Evolutionary conservation across 1,284 basidiomycete species (phyloP), one percentile per base, ranked within the genome.

Genomic region (Heterobasidion irregulare): DNA sequence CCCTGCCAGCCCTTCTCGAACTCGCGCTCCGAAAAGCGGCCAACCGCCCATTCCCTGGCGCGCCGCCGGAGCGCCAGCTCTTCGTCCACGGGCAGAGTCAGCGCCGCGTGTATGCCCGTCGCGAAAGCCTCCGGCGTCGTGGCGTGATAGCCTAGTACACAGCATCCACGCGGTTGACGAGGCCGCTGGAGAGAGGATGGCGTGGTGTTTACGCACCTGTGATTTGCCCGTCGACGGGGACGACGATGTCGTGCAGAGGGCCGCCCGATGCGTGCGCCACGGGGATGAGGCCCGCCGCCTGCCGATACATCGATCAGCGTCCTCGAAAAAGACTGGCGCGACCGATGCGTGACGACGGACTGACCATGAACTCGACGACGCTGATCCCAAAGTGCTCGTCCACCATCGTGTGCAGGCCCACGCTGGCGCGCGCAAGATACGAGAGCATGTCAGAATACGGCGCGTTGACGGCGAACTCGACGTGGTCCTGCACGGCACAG

Each of bases 351-450:
- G n/a, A n/a, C n/a, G n/a, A n/a, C n/a, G n/a, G n/a, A 38, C 82
- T 56, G 53, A 90, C 94, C 95, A 98, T 96, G 64, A 92, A 96
- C 68, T 99, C 96, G 8, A 99, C 96, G 16, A 99, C 81, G 63
- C 95, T 97, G 68, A 99, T 99, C 1, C 97, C 97, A 63, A 99
- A 99, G 68, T 99, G 96, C 70, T 99, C 97, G 66, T 99, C 95
- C 1, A 95, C 83, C 96, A 99, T 99, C 4, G 96, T 98, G 65
- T 92, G 96, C 26, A 98, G 68, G 0, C 97, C 96, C 5, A 98
- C 78, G 57, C 86, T 90, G 0, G 94, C 86, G 13, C 72, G 71
- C 0, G 83, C 79, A 1, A 99, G 76, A 72, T 84, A 83, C 1
- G 70, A 59, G 1, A 95, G 76, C 58, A 98, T 79, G 8, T 78